Conservation (phyloP, 1,284 basidiomycete species). For the Rhodofomes roseus region DNA sequence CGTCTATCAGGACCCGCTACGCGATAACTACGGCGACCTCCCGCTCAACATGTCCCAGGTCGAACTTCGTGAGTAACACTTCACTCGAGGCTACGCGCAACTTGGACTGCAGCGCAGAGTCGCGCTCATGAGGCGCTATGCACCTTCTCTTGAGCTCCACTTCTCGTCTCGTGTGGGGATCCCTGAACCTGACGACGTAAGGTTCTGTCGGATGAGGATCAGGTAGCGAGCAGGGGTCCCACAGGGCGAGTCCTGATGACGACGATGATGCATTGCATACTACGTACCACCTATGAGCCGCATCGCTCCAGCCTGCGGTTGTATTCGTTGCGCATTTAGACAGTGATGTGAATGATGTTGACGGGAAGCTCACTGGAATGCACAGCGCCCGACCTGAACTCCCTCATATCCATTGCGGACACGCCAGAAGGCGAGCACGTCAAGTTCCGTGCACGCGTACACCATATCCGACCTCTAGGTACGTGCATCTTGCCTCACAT, state of each 20-base stretch:
- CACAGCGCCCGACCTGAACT: constrained; percentile 5
- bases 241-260: too few relatives aligned
- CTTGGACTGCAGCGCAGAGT: not conserved
- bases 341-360: not conserved
- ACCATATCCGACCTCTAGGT: constrained; percentile 59
- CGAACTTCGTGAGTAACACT: constrained; percentile 7
- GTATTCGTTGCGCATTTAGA: too few relatives aligned
- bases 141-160: too few relatives aligned
- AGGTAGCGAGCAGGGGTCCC: too few relatives aligned
- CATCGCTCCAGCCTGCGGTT: too few relatives aligned
- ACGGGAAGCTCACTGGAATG: constrained; percentile 17
- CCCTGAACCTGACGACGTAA: too few relatives aligned
- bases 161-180: too few relatives aligned
- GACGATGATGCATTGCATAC: too few relatives aligned
- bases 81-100: not conserved
- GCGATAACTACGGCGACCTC: constrained; percentile 61
- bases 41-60: constrained; percentile 42
- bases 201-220: too few relatives aligned
- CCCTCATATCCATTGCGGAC: constrained; percentile 18
- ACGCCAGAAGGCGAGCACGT: constrained; percentile 46
- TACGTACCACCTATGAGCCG: too few relatives aligned
- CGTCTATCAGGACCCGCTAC: constrained; percentile 46
- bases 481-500: constrained; percentile 3
- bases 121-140: not conserved
- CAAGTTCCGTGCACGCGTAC: constrained; percentile 57